Conservation (phyloP, 257 asterid species). For the Solanum chaucha region DNA sequence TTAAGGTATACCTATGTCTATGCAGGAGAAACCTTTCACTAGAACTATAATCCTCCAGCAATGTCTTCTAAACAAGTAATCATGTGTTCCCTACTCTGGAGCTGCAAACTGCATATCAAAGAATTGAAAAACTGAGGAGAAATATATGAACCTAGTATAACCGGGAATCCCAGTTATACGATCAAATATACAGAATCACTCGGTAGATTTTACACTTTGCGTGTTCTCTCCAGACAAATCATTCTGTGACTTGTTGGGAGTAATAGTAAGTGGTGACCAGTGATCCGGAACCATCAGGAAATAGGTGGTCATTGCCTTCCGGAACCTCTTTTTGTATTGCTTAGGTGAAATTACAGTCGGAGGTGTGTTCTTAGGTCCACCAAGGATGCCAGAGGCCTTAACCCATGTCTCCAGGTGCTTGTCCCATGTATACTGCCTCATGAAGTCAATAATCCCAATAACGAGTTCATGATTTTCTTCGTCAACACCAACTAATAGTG, state of each 20-base stretch:
- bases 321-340: slow-evolving; percentile 88
- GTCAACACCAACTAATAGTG: slow-evolving; percentile 42
- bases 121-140: not conserved
- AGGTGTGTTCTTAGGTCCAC: slow-evolving; percentile 68
- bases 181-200: slow-evolving; percentile 10
- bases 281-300: slow-evolving; percentile 92
- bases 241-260: slow-evolving; percentile 50
- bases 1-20: slow-evolving; percentile 11
- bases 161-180: slow-evolving; percentile 4
- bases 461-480: slow-evolving; percentile 17
- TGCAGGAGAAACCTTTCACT: slow-evolving; percentile 11
- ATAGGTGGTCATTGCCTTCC: slow-evolving; percentile 91
- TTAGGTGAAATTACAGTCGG: slow-evolving; percentile 91
- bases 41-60: slow-evolving; percentile 7
- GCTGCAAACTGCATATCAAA: slow-evolving; percentile 23
- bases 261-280: slow-evolving; percentile 62
- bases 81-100: slow-evolving; percentile 7
- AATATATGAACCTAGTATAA: slow-evolving; percentile 15
- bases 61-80: slow-evolving; percentile 12
- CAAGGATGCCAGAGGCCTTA: slow-evolving; percentile 42
- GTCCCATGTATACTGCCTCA: slow-evolving; percentile 6
- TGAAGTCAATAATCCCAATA: slow-evolving; percentile 3
- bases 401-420: slow-evolving; percentile 3
- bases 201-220: slow-evolving; percentile 13
- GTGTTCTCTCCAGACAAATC: slow-evolving; percentile 46